Evolutionary conservation across 2,329 filamentous ascomycete genomes (phyloP).

Genomic region (Dryadomyces sulphureus): DNA sequence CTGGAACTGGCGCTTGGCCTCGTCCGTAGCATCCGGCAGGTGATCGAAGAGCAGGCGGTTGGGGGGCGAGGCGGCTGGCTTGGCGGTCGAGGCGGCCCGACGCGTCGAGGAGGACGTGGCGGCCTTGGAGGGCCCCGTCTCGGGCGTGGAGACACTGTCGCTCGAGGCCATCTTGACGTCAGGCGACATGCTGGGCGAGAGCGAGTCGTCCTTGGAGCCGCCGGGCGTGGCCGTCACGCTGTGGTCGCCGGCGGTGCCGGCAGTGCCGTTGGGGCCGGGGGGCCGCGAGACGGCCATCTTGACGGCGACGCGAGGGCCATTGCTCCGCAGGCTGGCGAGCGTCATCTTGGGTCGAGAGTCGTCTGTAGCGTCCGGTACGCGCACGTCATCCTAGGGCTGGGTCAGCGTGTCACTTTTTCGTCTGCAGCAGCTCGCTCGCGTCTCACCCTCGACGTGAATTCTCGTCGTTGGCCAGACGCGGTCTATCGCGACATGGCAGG

Average conservation of each 20-base stretch:
- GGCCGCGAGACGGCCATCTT: too few species aligned
- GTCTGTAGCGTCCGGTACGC: not conserved
- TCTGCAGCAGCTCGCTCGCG: too few species aligned
- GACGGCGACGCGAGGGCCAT: constrained; percentile 4
- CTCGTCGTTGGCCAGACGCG: not conserved
- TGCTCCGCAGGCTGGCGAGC: constrained; percentile 8
- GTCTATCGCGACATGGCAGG: not conserved
- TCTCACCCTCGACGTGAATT: not conserved
- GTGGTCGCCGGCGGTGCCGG: constrained; percentile 16
- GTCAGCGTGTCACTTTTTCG: not conserved
- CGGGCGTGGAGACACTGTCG: constrained; percentile 32
- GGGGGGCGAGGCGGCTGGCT: constrained; percentile 38
- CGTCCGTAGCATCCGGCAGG: constrained; percentile 61
- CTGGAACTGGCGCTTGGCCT: constrained; percentile 64
- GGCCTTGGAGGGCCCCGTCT: constrained; percentile 44
- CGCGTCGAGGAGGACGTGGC: constrained; percentile 33
- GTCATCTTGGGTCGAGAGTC: not conserved
- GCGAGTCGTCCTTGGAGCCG: constrained; percentile 22
- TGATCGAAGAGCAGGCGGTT: constrained; percentile 45
- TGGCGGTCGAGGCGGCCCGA: constrained; percentile 39
- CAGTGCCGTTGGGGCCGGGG: too few species aligned
- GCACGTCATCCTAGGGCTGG: constrained; percentile 1
- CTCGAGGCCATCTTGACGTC: constrained; percentile 28
- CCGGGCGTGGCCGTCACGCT: constrained; percentile 22
- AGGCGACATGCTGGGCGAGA: constrained; percentile 27